Conservation (phyloP, 371 early-diverging fungal genomes). For the Synchytrium microbalum region DNA sequence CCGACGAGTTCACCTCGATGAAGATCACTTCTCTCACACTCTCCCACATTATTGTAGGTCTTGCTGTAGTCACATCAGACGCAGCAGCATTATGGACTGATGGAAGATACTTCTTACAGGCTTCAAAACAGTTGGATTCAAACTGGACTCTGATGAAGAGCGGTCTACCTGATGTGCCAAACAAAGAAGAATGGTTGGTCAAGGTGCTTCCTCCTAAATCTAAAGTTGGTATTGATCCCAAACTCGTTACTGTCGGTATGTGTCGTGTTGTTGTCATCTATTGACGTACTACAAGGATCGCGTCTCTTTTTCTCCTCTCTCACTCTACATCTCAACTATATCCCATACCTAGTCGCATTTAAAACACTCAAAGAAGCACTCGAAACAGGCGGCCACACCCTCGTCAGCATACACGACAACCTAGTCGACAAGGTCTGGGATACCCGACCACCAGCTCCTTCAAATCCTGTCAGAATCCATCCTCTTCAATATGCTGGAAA, state of each 20-base stretch:
- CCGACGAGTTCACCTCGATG: no score
- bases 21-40: no score
- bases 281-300: no score
- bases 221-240: slow-evolving; percentile 82
- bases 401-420: slow-evolving; percentile 34
- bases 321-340: no score
- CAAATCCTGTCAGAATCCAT: slow-evolving; percentile 55
- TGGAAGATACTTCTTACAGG: slow-evolving; percentile 97
- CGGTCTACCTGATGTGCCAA: slow-evolving; percentile 79
- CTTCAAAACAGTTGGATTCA: slow-evolving; percentile 79
- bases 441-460: slow-evolving; percentile 58
- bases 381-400: slow-evolving; percentile 22
- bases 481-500: slow-evolving; percentile 66
- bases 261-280: no score
- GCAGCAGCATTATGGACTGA: slow-evolving; percentile 91
- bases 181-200: slow-evolving; percentile 78
- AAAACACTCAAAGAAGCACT: slow-evolving; percentile 47
- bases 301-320: no score
- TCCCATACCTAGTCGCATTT: slow-evolving; percentile 45
- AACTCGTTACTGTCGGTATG: slow-evolving; percentile 63
- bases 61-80: slow-evolving; percentile 64
- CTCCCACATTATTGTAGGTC: no score
- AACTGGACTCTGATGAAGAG: slow-evolving; percentile 92
- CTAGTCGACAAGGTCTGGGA: slow-evolving; percentile 81
- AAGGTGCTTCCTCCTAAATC: slow-evolving; percentile 57